phyloP scores from a whole-genome alignment of 805 yeast genomes.

The Zygotorulaspora chibaensis region DNA sequence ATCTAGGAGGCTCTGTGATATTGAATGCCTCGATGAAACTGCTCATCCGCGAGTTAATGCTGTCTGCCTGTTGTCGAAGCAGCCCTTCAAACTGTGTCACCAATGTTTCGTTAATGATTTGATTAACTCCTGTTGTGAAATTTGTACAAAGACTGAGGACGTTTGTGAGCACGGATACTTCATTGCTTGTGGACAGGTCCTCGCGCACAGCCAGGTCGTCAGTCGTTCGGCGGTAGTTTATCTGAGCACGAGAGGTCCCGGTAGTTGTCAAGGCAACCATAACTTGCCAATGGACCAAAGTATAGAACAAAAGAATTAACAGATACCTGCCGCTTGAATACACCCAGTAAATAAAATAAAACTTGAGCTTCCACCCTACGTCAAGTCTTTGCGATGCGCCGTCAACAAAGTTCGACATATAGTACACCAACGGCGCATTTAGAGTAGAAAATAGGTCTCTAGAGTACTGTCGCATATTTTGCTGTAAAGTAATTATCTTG shows the following conservation, averaged over 20 bases:
- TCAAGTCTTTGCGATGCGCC: neutral
- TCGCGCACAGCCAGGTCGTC: no score
- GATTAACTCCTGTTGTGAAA: conserved; percentile 5
- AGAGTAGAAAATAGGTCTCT: conserved; percentile 6
- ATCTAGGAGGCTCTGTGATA: conserved; percentile 5
- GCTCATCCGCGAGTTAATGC: conserved; percentile 9
- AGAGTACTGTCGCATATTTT: conserved; percentile 3
- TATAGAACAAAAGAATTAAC: conserved; percentile 10
- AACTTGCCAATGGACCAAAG: conserved; percentile 13
- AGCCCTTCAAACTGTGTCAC: conserved; percentile 1
- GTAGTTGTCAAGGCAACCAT: conserved; percentile 1
- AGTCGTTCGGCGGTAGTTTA: no score
- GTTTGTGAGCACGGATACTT: neutral
- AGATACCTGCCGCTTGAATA: conserved; percentile 12
- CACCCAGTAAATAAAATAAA: conserved; percentile 14
- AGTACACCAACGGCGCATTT: conserved; percentile 4
- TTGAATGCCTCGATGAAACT: neutral
- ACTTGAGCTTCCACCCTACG: conserved; percentile 2
- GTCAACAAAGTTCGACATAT: conserved; percentile 4
- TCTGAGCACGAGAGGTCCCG: neutral
- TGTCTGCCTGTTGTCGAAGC: neutral
- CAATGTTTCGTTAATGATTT: conserved; percentile 1
- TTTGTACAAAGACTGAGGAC: neutral
- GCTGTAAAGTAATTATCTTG: conserved; percentile 7
- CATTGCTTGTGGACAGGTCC: neutral